Conservation (phyloP, 305 asterid species). For the Fraxinus albicans region DNA sequence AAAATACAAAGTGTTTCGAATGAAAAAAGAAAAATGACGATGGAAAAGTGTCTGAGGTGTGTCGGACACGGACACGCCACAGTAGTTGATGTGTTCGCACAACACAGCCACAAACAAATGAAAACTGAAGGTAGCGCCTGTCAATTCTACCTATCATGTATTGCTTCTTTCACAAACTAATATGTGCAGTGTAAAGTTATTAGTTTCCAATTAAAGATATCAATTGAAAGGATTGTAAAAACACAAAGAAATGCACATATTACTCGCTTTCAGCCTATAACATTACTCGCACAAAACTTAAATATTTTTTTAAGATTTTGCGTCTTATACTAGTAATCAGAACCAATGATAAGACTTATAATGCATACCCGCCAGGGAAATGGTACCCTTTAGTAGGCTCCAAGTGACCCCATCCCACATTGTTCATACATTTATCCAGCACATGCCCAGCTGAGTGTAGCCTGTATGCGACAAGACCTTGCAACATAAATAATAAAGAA, state of each 20-base stretch:
- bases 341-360: not conserved
- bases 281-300: not conserved
- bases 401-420: conserved; percentile 69
- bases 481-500: conserved; percentile 8
- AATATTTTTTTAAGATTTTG: not conserved
- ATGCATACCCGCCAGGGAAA: conserved; percentile 68
- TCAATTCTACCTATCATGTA: not conserved
- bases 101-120: not conserved
- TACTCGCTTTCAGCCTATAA: not conserved
- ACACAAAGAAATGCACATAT: not conserved
- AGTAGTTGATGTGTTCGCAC: no score
- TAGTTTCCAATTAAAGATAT: not conserved
- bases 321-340: not conserved
- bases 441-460: conserved; percentile 85
- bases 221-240: not conserved
- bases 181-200: not conserved
- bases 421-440: conserved; percentile 67
- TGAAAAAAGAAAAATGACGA: no score
- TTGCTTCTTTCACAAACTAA: not conserved
- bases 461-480: conserved; percentile 32
- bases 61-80: no score
- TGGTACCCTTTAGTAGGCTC: conserved; percentile 73
- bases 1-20: no score
- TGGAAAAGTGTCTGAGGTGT: no score
- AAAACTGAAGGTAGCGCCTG: not conserved